A percentile compares a stretch with the other conserved stretches of the same genome.
These are phyloP conservation scores for Bruguiera hainesii DNA, from an alignment of 441 rosid species.

Conservation along the genomic window DNA sequence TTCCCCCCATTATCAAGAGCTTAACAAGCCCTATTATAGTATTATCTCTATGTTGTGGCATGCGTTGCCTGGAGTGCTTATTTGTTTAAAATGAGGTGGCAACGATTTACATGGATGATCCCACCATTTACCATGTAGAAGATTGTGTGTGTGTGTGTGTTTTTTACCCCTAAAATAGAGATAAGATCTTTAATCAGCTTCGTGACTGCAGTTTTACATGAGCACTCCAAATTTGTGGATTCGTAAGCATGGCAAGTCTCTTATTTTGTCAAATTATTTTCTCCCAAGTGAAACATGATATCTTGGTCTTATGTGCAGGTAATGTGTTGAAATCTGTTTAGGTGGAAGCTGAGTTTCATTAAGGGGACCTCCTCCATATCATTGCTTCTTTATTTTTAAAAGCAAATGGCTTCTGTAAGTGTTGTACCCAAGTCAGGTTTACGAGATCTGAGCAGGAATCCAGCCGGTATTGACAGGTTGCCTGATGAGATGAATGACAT, in stretches of 20 bases:
- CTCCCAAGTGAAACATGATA: not conserved
- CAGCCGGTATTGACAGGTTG: slow-evolving; percentile 62
- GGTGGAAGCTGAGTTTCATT: slow-evolving; percentile 26
- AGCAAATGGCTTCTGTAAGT: slow-evolving; percentile 62
- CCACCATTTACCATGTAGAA: too few relatives aligned
- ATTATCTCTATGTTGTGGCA: too few relatives aligned
- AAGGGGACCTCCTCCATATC: slow-evolving; percentile 12
- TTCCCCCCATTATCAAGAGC: too few relatives aligned
- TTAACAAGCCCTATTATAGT: too few relatives aligned
- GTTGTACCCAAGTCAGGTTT: slow-evolving; percentile 47
- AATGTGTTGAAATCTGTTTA: slow-evolving; percentile 23
- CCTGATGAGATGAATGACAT: slow-evolving; percentile 88
- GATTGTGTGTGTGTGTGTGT: too few relatives aligned
- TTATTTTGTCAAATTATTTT: not conserved
- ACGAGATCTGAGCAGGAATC: slow-evolving; percentile 47
- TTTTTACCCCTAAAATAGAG: too few relatives aligned
- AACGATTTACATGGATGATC: too few relatives aligned
- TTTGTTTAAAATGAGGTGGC: too few relatives aligned
- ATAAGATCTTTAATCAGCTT: too few relatives aligned
- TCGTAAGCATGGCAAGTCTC: not conserved
- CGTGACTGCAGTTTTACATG: not conserved
- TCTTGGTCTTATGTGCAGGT: slow-evolving; percentile 23
- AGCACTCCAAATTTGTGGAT: not conserved
- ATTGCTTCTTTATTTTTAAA: slow-evolving; percentile 7
- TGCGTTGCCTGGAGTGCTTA: too few relatives aligned